A percentile compares a stretch with the other conserved stretches of the same genome.
Evolutionary conservation across 1,139 yeast genomes (phyloP).

Genomic region (Magnusiomyces suaveolens): DNA sequence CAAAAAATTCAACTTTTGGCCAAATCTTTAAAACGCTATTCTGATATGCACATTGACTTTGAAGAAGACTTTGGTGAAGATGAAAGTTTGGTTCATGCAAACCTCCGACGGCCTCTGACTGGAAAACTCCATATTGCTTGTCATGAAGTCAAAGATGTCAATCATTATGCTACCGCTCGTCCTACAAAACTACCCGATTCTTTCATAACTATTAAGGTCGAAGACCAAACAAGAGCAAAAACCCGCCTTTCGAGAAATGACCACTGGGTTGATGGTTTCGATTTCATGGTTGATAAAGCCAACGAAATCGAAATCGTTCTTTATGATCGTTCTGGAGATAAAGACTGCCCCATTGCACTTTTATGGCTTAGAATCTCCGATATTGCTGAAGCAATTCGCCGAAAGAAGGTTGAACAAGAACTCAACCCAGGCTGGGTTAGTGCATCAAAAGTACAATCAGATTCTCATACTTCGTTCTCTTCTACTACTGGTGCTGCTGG

Average conservation of each 20-base stretch:
- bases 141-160: constrained; percentile 76
- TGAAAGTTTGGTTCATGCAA: constrained; percentile 48
- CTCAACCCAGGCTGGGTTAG: constrained; percentile 77
- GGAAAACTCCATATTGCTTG: constrained; percentile 67
- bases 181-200: constrained; percentile 76
- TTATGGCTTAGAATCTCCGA: constrained; percentile 87
- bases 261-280: constrained; percentile 76
- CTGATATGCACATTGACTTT: constrained; percentile 77
- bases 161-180: constrained; percentile 77
- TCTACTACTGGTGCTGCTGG: background rate
- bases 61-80: constrained; percentile 42
- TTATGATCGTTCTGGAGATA: constrained; percentile 63
- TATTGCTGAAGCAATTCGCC: constrained; percentile 86
- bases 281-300: constrained; percentile 75
- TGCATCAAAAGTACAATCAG: constrained; percentile 42
- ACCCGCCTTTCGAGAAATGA: constrained; percentile 71
- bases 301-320: constrained; percentile 84
- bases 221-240: constrained; percentile 71
- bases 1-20: constrained; percentile 77
- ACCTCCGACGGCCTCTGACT: constrained; percentile 67
- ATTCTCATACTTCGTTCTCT: constrained; percentile 8
- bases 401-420: constrained; percentile 74
- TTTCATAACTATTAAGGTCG: constrained; percentile 66
- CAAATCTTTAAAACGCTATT: constrained; percentile 76
- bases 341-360: constrained; percentile 79